These are phyloP conservation scores for Symbiotaphrina buchneri DNA, from an alignment of 495 filamentous ascomycete genomes.

Conservation along the genomic window DNA sequence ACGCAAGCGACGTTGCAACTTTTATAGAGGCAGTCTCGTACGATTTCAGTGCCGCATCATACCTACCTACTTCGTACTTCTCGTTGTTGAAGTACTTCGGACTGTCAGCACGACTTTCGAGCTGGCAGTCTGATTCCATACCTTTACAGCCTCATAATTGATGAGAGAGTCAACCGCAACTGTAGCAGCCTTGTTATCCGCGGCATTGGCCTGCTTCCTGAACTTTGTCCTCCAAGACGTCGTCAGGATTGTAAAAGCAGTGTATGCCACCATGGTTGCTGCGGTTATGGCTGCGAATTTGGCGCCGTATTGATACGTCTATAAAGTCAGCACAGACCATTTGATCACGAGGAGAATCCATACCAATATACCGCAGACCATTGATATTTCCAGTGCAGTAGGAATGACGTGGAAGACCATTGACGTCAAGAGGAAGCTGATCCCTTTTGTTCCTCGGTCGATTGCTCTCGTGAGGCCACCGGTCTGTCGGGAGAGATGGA, in stretches of 20 bases:
- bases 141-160: conserved; percentile 94
- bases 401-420: conserved; percentile 98
- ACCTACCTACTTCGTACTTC: conserved; percentile 73
- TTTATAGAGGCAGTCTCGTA: conserved; percentile 95
- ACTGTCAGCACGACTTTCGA: conserved; percentile 1
- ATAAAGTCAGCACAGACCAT: conserved; percentile 9
- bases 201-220: conserved; percentile 78
- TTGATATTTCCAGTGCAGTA: conserved; percentile 76
- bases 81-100: conserved; percentile 87
- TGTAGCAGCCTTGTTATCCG: conserved; percentile 86
- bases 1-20: conserved; percentile 74
- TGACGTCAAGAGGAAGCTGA: conserved; percentile 85
- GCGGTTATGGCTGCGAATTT: conserved; percentile 85
- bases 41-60: conserved; percentile 62
- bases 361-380: conserved; percentile 82
- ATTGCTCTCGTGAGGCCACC: conserved; percentile 87
- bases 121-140: background rate
- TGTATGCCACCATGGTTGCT: conserved; percentile 78
- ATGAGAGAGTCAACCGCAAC: conserved; percentile 92
- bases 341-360: conserved; percentile 2
- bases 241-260: conserved; percentile 83
- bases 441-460: conserved; percentile 91
- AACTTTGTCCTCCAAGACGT: conserved; percentile 96
- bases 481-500: conserved; percentile 84
- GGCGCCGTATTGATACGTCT: conserved; percentile 86